These are phyloP conservation scores for Micromonas commoda DNA, from an alignment of 139 green algal genomes.

Conservation along the genomic window DNA sequence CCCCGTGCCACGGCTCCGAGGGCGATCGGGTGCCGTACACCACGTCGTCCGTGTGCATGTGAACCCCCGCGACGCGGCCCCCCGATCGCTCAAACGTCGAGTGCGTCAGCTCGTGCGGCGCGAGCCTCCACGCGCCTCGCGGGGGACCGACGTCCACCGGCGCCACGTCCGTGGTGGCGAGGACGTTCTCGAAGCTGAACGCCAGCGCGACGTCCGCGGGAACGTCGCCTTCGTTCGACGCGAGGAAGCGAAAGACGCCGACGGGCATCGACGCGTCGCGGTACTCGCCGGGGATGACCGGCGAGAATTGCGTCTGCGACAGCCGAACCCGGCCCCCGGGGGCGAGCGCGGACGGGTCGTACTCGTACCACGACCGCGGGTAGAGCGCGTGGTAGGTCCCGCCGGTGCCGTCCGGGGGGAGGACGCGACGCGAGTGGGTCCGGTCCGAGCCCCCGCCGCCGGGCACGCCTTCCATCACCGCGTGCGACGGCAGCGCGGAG, in stretches of 20 bases:
- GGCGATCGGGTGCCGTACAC: not conserved
- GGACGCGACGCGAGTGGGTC: not conserved
- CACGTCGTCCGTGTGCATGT: not conserved
- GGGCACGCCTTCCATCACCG: not conserved
- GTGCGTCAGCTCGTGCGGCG: not conserved
- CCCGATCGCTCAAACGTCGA: not conserved
- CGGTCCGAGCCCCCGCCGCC: not conserved
- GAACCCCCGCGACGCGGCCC: not conserved
- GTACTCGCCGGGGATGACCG: not conserved
- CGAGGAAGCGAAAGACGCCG: not conserved
- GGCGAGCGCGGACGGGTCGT: not conserved
- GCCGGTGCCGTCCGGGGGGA: not conserved
- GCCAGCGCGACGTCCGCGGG: not conserved
- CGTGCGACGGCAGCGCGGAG: not conserved
- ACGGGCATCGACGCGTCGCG: not conserved
- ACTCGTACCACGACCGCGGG: not conserved
- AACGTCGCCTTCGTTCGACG: not conserved
- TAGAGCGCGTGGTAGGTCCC: slow-evolving; percentile 2
- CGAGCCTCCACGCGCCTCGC: not conserved
- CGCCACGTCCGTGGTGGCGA: not conserved
- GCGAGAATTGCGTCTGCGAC: slow-evolving; percentile 8
- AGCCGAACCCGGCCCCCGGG: not conserved
- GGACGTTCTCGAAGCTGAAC: not conserved
- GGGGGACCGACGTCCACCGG: not conserved
- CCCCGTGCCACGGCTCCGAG: not conserved